These are phyloP conservation scores for Arxiozyma heterogenica DNA, from an alignment of 1,139 yeast species.

Conservation along the genomic window DNA sequence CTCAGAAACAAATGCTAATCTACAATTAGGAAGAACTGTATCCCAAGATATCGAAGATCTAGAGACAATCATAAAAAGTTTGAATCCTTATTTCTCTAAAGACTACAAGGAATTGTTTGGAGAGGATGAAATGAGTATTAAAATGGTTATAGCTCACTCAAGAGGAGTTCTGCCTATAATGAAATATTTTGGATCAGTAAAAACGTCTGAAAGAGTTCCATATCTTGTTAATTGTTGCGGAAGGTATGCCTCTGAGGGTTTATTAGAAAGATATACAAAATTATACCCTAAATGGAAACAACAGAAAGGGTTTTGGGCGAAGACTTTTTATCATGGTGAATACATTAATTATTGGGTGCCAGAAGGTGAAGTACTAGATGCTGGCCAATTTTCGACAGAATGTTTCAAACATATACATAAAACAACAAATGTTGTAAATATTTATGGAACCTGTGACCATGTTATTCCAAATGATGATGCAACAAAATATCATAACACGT, in stretches of 20 bases:
- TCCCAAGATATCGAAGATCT: slow-evolving; percentile 63
- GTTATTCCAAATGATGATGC: slow-evolving; percentile 61
- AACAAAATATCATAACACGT: slow-evolving; percentile 46
- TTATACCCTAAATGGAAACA: slow-evolving; percentile 30
- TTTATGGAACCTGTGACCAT: slow-evolving; percentile 63
- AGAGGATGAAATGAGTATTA: slow-evolving; percentile 35
- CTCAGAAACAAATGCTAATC: slow-evolving; percentile 47
- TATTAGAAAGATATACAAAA: slow-evolving; percentile 25
- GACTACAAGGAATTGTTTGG: slow-evolving; percentile 16
- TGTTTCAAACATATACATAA: slow-evolving; percentile 37
- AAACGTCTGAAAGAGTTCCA: slow-evolving; percentile 38
- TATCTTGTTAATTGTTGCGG: slow-evolving; percentile 65
- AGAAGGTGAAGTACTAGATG: slow-evolving; percentile 43
- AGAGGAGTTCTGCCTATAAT: slow-evolving; percentile 76
- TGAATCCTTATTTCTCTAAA: slow-evolving; percentile 23
- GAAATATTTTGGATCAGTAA: slow-evolving; percentile 42
- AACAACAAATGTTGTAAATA: slow-evolving; percentile 48
- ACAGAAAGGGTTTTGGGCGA: slow-evolving; percentile 34
- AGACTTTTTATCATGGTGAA: slow-evolving; percentile 45
- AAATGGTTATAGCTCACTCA: slow-evolving; percentile 63
- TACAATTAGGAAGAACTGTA: slow-evolving; percentile 44
- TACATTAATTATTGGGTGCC: slow-evolving; percentile 35
- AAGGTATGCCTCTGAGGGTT: slow-evolving; percentile 41
- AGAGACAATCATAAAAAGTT: slow-evolving; percentile 41
- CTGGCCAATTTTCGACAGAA: slow-evolving; percentile 31